A percentile compares a stretch with the other conserved stretches of the same genome.
These are phyloP conservation scores for Quercus mongolica DNA, from an alignment of 306 rosid genomes.

Conservation along the genomic window DNA sequence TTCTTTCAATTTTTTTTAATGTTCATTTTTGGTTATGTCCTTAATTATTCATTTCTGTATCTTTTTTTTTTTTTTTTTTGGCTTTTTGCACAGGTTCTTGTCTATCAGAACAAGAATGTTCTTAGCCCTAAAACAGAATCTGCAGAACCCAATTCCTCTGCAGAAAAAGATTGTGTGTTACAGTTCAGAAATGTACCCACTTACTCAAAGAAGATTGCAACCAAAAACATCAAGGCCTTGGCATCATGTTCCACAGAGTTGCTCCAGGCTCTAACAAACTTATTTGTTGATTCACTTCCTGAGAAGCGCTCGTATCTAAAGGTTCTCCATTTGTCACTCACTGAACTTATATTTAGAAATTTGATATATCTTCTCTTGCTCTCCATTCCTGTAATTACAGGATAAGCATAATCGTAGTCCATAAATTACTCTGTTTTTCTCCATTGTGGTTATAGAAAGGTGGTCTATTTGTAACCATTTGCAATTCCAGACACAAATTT, in stretches of 20 bases:
- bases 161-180: constrained; percentile 23
- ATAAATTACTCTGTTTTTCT: not conserved
- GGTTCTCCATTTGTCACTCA: constrained; percentile 42
- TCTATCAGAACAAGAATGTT: constrained; percentile 66
- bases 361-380: constrained; percentile 1
- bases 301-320: constrained; percentile 45
- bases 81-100: constrained; percentile 58
- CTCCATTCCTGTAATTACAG: not conserved
- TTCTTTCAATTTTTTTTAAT: not conserved
- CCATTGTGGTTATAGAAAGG: not conserved
- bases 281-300: constrained; percentile 57
- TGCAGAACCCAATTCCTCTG: constrained; percentile 21
- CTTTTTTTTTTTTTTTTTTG: not conserved
- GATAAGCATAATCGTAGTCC: not conserved
- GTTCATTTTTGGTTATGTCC: constrained; percentile 1
- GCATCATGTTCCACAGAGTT: constrained; percentile 57
- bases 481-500: not conserved
- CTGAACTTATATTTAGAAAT: constrained; percentile 1
- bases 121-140: constrained; percentile 40
- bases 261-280: constrained; percentile 58
- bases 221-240: constrained; percentile 68
- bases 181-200: constrained; percentile 36
- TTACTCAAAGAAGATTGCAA: constrained; percentile 74
- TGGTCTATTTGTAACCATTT: not conserved
- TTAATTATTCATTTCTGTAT: constrained; percentile 5